Evolutionary conservation across 2,329 filamentous ascomycete genomes (phyloP).

Genomic region (Akanthomyces muscarius): DNA sequence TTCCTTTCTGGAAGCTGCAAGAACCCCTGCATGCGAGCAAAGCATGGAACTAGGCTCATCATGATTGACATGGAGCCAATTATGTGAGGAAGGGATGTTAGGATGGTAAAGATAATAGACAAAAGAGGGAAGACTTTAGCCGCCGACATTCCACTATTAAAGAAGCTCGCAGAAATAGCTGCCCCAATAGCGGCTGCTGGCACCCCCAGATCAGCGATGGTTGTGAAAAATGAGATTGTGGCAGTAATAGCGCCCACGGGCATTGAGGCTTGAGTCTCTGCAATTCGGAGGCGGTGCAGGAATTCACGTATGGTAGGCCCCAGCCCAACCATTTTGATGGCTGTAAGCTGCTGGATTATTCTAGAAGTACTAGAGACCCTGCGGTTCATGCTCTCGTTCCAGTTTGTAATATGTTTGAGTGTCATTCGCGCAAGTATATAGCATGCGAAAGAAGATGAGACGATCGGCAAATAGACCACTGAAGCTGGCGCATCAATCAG

Average conservation of each 20-base stretch:
- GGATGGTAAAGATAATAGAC: too few species aligned
- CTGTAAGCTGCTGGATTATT: not conserved
- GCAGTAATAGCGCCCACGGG: not conserved
- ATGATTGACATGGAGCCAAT: not conserved
- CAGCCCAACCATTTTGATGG: constrained; percentile 9
- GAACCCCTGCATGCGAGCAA: not conserved
- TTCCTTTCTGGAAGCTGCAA: not conserved
- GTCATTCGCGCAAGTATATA: not conserved
- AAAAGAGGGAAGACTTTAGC: too few species aligned
- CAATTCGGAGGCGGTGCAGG: not conserved
- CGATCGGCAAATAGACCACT: not conserved
- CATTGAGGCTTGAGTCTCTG: not conserved
- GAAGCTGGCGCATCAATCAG: not conserved
- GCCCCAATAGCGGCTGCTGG: not conserved
- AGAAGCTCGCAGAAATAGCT: too few species aligned
- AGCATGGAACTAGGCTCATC: not conserved
- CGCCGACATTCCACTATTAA: too few species aligned
- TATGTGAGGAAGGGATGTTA: not conserved
- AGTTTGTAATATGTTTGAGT: not conserved
- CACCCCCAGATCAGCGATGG: not conserved
- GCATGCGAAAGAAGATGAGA: not conserved
- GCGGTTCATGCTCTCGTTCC: not conserved
- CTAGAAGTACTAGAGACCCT: not conserved
- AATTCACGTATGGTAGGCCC: not conserved
- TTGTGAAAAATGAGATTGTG: not conserved